Conservation (phyloP, 768 basidiomycete genomes). For the Leccinum rimulosum region DNA sequence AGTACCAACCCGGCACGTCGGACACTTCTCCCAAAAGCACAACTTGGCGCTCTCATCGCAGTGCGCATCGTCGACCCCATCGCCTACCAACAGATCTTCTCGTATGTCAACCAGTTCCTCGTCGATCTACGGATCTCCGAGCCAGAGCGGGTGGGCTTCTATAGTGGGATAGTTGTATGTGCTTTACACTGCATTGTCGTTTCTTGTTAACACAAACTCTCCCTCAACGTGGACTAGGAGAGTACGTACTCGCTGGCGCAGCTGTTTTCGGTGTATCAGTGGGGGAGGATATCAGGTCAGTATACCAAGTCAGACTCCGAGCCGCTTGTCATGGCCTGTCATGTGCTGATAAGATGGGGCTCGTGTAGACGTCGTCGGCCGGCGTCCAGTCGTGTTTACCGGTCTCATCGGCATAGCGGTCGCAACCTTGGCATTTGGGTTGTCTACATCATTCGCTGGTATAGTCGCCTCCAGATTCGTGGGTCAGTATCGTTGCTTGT, state of each 20-base stretch:
- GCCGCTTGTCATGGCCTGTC: background rate
- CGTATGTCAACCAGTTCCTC: slow-evolving; percentile 68
- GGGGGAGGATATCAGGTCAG: slow-evolving; percentile 56
- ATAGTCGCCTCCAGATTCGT: slow-evolving; percentile 52
- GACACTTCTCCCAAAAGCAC: slow-evolving; percentile 42
- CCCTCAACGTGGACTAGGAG: slow-evolving; percentile 43
- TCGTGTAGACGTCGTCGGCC: slow-evolving; percentile 52
- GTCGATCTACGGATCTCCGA: slow-evolving; percentile 50
- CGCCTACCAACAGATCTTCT: slow-evolving; percentile 58
- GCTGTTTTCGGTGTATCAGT: slow-evolving; percentile 57
- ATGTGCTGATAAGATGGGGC: background rate
- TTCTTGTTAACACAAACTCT: background rate
- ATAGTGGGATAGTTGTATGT: slow-evolving; percentile 59
- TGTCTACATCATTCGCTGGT: slow-evolving; percentile 48
- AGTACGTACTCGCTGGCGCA: slow-evolving; percentile 61
- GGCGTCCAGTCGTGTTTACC: slow-evolving; percentile 56
- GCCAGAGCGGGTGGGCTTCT: slow-evolving; percentile 58
- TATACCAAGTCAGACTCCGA: slow-evolving; percentile 2
- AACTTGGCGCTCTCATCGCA: slow-evolving; percentile 38
- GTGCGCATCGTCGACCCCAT: slow-evolving; percentile 59
- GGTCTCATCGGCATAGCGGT: slow-evolving; percentile 52
- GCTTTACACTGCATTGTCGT: background rate
- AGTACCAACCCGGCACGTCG: background rate
- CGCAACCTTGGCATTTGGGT: slow-evolving; percentile 50
- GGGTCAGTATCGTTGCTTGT: slow-evolving; percentile 33